Conservation (phyloP, 352 stramenopile genomes). For the Phytophthora palmivora region DNA sequence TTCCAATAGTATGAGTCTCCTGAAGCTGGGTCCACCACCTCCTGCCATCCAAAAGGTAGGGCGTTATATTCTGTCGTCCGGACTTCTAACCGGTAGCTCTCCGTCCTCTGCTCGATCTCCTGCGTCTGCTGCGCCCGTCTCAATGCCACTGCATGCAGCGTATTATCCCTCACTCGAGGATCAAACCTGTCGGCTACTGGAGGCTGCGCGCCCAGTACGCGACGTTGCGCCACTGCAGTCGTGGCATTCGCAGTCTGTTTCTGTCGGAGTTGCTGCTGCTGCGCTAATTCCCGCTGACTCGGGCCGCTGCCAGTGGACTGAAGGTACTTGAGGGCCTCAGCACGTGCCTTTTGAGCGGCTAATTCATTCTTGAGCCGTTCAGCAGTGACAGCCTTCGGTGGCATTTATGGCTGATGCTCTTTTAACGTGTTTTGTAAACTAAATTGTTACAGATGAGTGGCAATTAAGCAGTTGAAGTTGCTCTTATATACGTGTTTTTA, state of each 20-base stretch:
- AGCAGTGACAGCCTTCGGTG: slow-evolving; percentile 33
- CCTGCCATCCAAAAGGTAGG: slow-evolving; percentile 62
- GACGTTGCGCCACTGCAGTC: slow-evolving; percentile 48
- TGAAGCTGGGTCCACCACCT: slow-evolving; percentile 51
- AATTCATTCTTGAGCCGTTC: slow-evolving; percentile 70
- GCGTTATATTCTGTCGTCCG: slow-evolving; percentile 23
- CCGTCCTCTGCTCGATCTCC: slow-evolving; percentile 19
- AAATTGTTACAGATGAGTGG: not conserved
- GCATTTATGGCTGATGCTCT: slow-evolving; percentile 22
- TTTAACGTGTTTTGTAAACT: not conserved
- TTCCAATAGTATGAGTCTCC: slow-evolving; percentile 86
- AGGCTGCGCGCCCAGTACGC: slow-evolving; percentile 34
- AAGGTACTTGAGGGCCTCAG: slow-evolving; percentile 69
- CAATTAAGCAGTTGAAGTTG: not conserved
- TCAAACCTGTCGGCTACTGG: slow-evolving; percentile 38
- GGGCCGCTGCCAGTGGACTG: slow-evolving; percentile 67
- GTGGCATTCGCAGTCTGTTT: slow-evolving; percentile 56
- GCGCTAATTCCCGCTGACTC: slow-evolving; percentile 66
- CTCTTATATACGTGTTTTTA: no score
- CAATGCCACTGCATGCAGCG: slow-evolving; percentile 65
- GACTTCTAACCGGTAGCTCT: slow-evolving; percentile 23
- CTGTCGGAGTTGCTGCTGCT: slow-evolving; percentile 64
- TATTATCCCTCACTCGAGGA: slow-evolving; percentile 76
- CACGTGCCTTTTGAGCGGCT: slow-evolving; percentile 66
- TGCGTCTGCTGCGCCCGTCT: slow-evolving; percentile 49